These are phyloP conservation scores for Wallacemonas sp. DNA, from an alignment of 208 protist species.

Conservation along the genomic window DNA sequence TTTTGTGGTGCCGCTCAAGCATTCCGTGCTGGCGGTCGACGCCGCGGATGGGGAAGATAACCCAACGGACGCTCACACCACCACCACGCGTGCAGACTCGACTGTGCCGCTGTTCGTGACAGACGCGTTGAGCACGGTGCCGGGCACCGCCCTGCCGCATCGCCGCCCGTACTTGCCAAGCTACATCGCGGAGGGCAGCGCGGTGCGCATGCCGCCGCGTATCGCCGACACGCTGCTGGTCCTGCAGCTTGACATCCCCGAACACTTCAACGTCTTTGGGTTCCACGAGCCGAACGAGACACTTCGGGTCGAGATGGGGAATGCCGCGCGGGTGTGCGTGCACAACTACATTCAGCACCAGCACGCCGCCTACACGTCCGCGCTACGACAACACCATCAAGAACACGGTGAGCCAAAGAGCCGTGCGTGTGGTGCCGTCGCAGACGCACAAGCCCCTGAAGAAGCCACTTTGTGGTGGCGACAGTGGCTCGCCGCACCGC, in stretches of 20 bases:
- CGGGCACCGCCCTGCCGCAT: not conserved
- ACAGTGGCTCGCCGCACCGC: conserved; percentile 13
- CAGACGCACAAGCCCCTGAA: too few relatives aligned
- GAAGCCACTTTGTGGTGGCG: conserved; percentile 8
- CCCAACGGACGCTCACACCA: conserved; percentile 4
- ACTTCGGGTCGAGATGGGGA: conserved; percentile 40
- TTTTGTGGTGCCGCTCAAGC: conserved; percentile 22
- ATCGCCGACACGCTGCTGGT: conserved; percentile 45
- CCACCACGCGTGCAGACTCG: not conserved
- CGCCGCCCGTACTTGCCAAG: conserved; percentile 48
- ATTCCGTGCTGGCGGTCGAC: conserved; percentile 16
- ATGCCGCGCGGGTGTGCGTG: conserved; percentile 54
- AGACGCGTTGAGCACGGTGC: not conserved
- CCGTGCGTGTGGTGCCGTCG: not conserved
- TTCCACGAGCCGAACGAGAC: conserved; percentile 24
- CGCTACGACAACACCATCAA: conserved; percentile 8
- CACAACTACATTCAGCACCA: conserved; percentile 57
- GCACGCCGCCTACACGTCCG: not conserved
- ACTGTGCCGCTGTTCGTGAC: conserved; percentile 3
- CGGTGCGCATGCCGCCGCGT: conserved; percentile 49
- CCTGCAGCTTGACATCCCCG: conserved; percentile 51
- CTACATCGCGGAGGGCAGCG: conserved; percentile 64
- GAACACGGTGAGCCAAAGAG: not conserved
- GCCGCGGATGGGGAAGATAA: not conserved
- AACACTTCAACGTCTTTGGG: conserved; percentile 72